These are phyloP conservation scores for Lotmaria passim DNA, from an alignment of 208 protist species.

Conservation along the genomic window DNA sequence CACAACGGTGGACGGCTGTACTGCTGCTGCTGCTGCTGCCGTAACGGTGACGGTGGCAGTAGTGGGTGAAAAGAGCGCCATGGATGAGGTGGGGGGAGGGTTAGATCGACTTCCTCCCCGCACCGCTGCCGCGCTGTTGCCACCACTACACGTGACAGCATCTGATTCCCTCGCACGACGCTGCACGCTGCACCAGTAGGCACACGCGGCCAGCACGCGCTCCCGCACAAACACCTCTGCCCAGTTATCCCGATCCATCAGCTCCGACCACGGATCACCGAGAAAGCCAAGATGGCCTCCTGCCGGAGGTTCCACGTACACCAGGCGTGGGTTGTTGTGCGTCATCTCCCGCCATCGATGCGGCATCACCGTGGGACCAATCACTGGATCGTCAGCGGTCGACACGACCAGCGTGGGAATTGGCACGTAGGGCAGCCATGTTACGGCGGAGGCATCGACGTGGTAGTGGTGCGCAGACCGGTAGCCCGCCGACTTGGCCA, in stretches of 20 bases:
- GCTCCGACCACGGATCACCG: slow-evolving; percentile 46
- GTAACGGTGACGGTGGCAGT: not conserved
- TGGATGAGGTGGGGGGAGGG: not conserved
- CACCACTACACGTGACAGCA: not conserved
- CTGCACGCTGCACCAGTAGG: slow-evolving; percentile 37
- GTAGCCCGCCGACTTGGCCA: slow-evolving; percentile 51
- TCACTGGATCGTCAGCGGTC: slow-evolving; percentile 59
- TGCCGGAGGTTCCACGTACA: slow-evolving; percentile 46
- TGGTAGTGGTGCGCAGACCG: slow-evolving; percentile 60
- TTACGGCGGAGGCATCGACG: slow-evolving; percentile 41
- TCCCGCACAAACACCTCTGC: slow-evolving; percentile 48
- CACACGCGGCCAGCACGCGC: slow-evolving; percentile 33
- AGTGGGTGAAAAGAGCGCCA: not conserved
- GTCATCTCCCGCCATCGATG: slow-evolving; percentile 52
- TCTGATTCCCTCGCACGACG: not conserved
- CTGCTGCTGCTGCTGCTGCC: not conserved
- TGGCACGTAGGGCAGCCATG: slow-evolving; percentile 47
- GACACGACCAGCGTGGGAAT: slow-evolving; percentile 51
- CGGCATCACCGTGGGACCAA: slow-evolving; percentile 39
- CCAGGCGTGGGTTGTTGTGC: slow-evolving; percentile 45
- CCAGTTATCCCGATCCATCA: slow-evolving; percentile 35
- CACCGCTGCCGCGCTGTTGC: not conserved
- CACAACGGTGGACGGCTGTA: not conserved
- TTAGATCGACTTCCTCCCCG: no score
- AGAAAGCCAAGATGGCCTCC: slow-evolving; percentile 75